Evolutionary conservation across 176 grass and related monocot genomes (phyloP), one percentile per base, ranked within the genome.

Genomic region (Zizania latifolia): DNA sequence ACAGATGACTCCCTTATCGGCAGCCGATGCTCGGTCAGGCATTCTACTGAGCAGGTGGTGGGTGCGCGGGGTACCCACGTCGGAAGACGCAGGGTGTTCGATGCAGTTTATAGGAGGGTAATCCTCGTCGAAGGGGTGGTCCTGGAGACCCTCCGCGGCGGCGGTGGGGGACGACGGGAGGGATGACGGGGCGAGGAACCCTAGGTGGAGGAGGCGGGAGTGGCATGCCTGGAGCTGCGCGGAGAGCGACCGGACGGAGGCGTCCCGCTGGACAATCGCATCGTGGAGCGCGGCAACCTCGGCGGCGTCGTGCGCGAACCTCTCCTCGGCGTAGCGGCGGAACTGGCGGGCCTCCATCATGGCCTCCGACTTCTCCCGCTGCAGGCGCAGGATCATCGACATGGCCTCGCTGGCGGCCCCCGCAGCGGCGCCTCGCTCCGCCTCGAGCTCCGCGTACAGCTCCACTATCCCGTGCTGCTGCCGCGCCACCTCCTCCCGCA

Each of bases 381-480:
- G 89, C 62, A 96, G 84, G 34, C 93, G 89, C 33, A 88, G 68
- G 74, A 97, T 97, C 93, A 97, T 97, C 1, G 82, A 89, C 87
- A 92, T 92, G 65, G 93, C 85, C 79, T 90, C 93, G 46, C 44
- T 70, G 2, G 93, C 87, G 11, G 93, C 90, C 2, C 85, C 86
- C 11, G 82, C 87, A 0, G 87, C 70, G 0, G 93, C 93, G 6
- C 68, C 82, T 3, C 87, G 87, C 79, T 92, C 93, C 2, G 84
- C 84, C 73, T 92, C 93, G 14, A 96, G 93, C 73, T 96, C 93
- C 37, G 54, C 58, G 2, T 78, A 74, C 62, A 96, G 81, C 37
- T 35, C 72, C 16, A 71, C 73, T 5, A 79, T 56, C 10, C 36
- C 66, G 8, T 37, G 69, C 6, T 80, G 84, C 17, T 85, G 87